Evolutionary conservation across 176 grass and related monocot species (phyloP).

Genomic region (Dendrocalamus sinicus): DNA sequence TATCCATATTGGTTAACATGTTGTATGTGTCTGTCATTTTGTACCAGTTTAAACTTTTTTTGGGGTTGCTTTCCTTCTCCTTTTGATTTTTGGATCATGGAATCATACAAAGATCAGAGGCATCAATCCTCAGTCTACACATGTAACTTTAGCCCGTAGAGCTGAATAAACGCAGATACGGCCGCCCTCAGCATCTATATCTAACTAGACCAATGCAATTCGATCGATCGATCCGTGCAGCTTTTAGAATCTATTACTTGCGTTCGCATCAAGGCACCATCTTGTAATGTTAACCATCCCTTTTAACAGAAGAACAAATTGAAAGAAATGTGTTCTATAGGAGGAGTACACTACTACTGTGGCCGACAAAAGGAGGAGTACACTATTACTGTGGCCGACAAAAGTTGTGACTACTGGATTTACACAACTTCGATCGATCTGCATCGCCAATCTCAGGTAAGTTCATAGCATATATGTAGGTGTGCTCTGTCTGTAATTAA

Average conservation of each 20-base stretch:
- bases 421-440: slow-evolving; percentile 11
- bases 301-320: slow-evolving; percentile 30
- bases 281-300: slow-evolving; percentile 37
- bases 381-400: slow-evolving; percentile 22
- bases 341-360: neutral
- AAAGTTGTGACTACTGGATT: slow-evolving; percentile 26
- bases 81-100: slow-evolving; percentile 29
- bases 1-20: neutral
- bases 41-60: slow-evolving; percentile 23
- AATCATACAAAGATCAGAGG: slow-evolving; percentile 47
- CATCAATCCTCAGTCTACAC: slow-evolving; percentile 38
- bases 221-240: neutral
- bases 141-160: slow-evolving; percentile 32
- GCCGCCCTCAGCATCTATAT: slow-evolving; percentile 38
- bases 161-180: slow-evolving; percentile 37
- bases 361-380: slow-evolving; percentile 34
- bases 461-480: neutral
- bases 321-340: neutral
- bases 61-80: neutral
- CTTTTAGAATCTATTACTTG: slow-evolving; percentile 57
- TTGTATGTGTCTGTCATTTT: slow-evolving; percentile 32
- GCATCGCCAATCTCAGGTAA: neutral
- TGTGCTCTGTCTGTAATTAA: no score
- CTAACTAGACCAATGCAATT: neutral
- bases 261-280: slow-evolving; percentile 42